A percentile compares a stretch with the other conserved stretches of the same genome.
phyloP scores from a whole-genome alignment of 1,284 basidiomycete species.

The Rhodotorula sp. region DNA sequence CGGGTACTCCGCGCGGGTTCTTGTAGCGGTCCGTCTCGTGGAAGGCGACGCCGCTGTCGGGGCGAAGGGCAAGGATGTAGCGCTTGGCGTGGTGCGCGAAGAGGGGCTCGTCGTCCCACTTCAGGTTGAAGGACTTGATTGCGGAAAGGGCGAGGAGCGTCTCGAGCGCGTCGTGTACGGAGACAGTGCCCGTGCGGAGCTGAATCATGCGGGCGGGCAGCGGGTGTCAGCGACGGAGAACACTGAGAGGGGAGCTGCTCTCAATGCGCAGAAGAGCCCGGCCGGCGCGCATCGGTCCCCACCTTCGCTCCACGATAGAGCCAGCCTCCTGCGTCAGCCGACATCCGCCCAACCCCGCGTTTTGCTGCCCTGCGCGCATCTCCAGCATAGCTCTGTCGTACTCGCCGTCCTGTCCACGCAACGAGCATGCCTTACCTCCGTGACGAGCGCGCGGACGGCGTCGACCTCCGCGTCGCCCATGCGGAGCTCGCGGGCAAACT shows the following conservation, averaged over 20 bases:
- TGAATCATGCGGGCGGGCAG: slow-evolving; percentile 11
- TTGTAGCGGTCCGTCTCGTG: slow-evolving; percentile 77
- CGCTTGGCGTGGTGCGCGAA: slow-evolving; percentile 71
- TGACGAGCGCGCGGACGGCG: slow-evolving; percentile 11
- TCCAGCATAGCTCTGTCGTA: neutral
- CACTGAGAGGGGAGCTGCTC: neutral
- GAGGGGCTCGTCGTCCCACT: slow-evolving; percentile 26
- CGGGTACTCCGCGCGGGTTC: slow-evolving; percentile 46
- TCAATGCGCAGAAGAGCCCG: too few species aligned
- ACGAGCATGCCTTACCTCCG: slow-evolving; percentile 6
- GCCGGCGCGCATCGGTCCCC: slow-evolving; percentile 4
- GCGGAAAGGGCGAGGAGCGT: slow-evolving; percentile 26
- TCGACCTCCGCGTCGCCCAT: slow-evolving; percentile 21
- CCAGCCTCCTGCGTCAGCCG: slow-evolving; percentile 4
- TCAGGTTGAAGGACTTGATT: slow-evolving; percentile 16
- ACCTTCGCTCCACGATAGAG: neutral
- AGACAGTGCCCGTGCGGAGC: slow-evolving; percentile 32
- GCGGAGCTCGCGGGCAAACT: slow-evolving; percentile 3
- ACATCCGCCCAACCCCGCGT: neutral
- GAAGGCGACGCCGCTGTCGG: slow-evolving; percentile 78
- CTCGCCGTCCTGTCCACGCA: neutral
- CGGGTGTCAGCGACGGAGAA: neutral
- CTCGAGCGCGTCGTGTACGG: slow-evolving; percentile 26
- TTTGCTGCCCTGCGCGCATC: too few species aligned
- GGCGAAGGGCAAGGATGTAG: slow-evolving; percentile 79